These are phyloP conservation scores for Leccinum subgranulosum DNA, from an alignment of 768 basidiomycete species.

Conservation along the genomic window DNA sequence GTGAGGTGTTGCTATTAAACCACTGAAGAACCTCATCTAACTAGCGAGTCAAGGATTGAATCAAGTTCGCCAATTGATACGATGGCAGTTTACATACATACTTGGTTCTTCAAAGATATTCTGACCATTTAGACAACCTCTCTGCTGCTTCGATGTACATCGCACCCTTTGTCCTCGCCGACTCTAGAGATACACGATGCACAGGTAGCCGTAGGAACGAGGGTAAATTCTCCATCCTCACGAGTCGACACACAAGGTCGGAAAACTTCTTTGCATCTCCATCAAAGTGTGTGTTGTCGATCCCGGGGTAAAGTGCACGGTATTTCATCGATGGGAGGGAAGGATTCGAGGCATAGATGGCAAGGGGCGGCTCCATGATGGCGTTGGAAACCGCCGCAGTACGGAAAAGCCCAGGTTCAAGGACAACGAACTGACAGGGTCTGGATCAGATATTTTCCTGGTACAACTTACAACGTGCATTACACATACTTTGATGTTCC, in stretches of 20 bases:
- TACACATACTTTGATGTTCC: slow-evolving; percentile 34
- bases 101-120: slow-evolving; percentile 19
- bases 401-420: slow-evolving; percentile 26
- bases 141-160: slow-evolving; percentile 21
- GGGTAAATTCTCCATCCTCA: slow-evolving; percentile 14
- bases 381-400: slow-evolving; percentile 13
- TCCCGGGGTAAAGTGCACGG: slow-evolving; percentile 15
- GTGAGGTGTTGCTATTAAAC: too few species aligned
- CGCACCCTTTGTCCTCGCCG: slow-evolving; percentile 20
- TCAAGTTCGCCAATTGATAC: not conserved
- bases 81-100: too few species aligned
- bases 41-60: not conserved
- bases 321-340: slow-evolving; percentile 25
- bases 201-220: slow-evolving; percentile 21
- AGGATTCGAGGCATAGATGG: slow-evolving; percentile 22
- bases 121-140: slow-evolving; percentile 19
- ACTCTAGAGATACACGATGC: slow-evolving; percentile 20
- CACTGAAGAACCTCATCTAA: too few species aligned
- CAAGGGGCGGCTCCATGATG: slow-evolving; percentile 10
- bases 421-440: slow-evolving; percentile 15
- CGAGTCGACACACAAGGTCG: slow-evolving; percentile 15
- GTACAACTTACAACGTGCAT: not conserved
- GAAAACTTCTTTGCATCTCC: slow-evolving; percentile 26
- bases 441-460: not conserved
- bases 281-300: slow-evolving; percentile 19